A percentile compares a stretch with the other conserved stretches of the same genome.
phyloP scores from a whole-genome alignment of 2,329 filamentous ascomycete species.

The Alternaria triticina region DNA sequence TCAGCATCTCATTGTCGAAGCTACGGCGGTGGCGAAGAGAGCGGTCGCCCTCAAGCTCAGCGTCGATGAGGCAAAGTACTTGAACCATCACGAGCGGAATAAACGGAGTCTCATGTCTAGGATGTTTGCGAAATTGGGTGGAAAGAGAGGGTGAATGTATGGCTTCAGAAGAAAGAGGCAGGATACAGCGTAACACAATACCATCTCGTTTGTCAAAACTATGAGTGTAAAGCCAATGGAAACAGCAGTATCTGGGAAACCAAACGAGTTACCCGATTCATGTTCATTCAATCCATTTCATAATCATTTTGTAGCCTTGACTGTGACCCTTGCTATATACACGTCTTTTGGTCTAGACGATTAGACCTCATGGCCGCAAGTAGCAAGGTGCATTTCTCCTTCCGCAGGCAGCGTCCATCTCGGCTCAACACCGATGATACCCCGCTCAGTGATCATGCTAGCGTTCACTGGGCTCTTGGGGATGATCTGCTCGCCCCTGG shows the following conservation, averaged over 20 bases:
- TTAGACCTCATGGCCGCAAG: constrained; percentile 42
- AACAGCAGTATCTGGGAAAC: background rate
- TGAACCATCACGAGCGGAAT: background rate
- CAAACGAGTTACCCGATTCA: background rate
- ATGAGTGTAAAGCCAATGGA: background rate
- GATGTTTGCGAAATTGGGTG: background rate
- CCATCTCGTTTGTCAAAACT: background rate
- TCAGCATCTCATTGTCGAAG: background rate
- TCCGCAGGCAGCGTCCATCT: constrained; percentile 38
- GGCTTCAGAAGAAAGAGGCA: background rate
- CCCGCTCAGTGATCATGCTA: constrained; percentile 36
- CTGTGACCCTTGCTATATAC: background rate
- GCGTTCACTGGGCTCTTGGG: constrained; percentile 44
- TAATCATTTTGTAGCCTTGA: background rate
- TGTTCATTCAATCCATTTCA: background rate
- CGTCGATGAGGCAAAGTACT: background rate
- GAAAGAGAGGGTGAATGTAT: background rate
- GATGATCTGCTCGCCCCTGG: constrained; percentile 40
- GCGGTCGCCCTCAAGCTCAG: background rate
- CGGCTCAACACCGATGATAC: constrained; percentile 36
- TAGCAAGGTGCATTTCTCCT: constrained; percentile 38
- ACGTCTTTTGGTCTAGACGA: background rate
- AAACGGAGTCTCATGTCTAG: background rate
- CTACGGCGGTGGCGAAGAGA: background rate
- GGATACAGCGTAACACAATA: background rate